A percentile compares a stretch with the other conserved stretches of the same genome.
Conservation (phyloP, 2,329 filamentous ascomycete genomes). For the Colletotrichum chlorophyti region DNA sequence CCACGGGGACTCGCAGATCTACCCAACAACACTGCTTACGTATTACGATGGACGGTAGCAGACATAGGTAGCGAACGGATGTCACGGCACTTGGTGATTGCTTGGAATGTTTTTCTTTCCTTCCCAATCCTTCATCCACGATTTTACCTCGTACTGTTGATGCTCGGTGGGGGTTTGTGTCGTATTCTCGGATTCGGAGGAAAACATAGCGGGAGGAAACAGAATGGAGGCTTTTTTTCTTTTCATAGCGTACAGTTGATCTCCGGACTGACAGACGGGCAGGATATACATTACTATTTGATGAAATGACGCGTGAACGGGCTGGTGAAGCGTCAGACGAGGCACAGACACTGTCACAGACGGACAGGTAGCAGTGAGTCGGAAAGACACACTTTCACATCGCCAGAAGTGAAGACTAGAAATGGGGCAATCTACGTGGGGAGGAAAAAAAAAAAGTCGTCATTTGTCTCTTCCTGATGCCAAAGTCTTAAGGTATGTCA, state of each 20-base stretch:
- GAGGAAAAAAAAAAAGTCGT: background rate
- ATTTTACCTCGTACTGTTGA: background rate
- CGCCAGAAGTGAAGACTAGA: too few relatives aligned
- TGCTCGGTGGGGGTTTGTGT: background rate
- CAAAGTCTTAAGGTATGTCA: too few relatives aligned
- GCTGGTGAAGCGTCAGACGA: background rate
- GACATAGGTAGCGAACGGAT: conserved; percentile 23
- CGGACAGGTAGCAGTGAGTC: background rate
- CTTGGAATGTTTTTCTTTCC: conserved; percentile 7
- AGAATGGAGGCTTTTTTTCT: background rate
- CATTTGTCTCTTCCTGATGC: background rate
- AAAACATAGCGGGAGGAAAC: too few relatives aligned
- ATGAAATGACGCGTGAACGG: background rate
- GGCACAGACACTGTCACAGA: background rate
- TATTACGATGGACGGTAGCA: too few relatives aligned
- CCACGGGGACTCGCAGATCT: conserved; percentile 22
- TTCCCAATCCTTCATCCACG: too few relatives aligned
- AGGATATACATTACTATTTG: too few relatives aligned
- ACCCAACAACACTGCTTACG: too few relatives aligned
- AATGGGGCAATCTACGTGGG: too few relatives aligned
- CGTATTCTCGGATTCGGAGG: background rate
- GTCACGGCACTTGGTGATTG: conserved; percentile 24
- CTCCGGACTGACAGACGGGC: background rate
- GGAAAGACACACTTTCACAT: background rate
- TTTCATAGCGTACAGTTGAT: too few relatives aligned